These are phyloP conservation scores for Silybum marianum DNA, from an alignment of 129 eudicot species.

Conservation along the genomic window DNA sequence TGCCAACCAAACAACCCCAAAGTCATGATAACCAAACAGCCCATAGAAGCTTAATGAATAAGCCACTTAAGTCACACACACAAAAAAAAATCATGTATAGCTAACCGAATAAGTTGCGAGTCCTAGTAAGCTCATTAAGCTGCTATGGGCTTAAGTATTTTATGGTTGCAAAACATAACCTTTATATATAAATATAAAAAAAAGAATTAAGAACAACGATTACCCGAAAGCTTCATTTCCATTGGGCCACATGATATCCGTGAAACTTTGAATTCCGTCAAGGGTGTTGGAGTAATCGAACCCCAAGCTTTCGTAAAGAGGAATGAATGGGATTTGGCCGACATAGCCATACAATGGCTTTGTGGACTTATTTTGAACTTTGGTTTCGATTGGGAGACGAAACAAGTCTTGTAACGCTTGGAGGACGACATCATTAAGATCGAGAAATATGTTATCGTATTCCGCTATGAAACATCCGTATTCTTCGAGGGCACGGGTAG, in stretches of 20 bases:
- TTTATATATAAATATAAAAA: no score
- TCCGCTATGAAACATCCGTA: constrained; percentile 63
- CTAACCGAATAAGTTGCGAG: no score
- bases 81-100: no score
- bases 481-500: constrained; percentile 52
- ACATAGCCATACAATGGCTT: constrained; percentile 69
- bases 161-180: no score
- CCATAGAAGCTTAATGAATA: no score
- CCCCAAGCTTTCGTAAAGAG: constrained; percentile 74
- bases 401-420: constrained; percentile 43
- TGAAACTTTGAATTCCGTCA: constrained; percentile 50
- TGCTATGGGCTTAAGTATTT: no score
- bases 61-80: no score
- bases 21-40: no score
- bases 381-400: constrained; percentile 53
- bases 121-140: no score
- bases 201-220: background rate
- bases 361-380: constrained; percentile 50
- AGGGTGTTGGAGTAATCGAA: constrained; percentile 53
- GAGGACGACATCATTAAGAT: constrained; percentile 45
- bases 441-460: constrained; percentile 36
- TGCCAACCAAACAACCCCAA: no score
- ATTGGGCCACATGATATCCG: constrained; percentile 59
- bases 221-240: constrained; percentile 63
- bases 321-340: constrained; percentile 59